These are phyloP conservation scores for Fraxinus nigra DNA, from an alignment of 305 asterid genomes.

Conservation along the genomic window DNA sequence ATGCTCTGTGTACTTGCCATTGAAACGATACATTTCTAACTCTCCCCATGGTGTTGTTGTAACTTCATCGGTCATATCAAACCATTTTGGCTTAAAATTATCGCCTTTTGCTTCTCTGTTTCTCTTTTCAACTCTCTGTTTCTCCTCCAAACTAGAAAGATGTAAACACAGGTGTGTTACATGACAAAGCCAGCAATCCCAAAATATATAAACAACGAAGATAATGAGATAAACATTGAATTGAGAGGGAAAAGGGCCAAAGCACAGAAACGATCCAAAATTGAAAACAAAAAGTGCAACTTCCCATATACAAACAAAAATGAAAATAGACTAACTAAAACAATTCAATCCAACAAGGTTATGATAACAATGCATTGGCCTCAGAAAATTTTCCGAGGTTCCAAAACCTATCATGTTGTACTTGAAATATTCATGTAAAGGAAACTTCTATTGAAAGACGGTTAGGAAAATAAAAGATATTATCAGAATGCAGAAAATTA, in stretches of 20 bases:
- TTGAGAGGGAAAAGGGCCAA: background rate
- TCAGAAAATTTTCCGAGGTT: background rate
- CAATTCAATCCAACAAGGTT: background rate
- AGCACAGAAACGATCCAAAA: background rate
- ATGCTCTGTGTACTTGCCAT: slow-evolving; percentile 70
- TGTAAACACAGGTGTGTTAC: background rate
- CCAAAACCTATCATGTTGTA: background rate
- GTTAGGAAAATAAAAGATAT: background rate
- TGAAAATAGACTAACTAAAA: background rate
- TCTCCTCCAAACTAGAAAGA: slow-evolving; percentile 76
- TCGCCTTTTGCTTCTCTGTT: slow-evolving; percentile 73
- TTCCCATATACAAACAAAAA: background rate
- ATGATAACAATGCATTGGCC: background rate
- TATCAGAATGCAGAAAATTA: background rate
- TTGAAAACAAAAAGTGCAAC: background rate
- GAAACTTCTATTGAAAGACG: background rate
- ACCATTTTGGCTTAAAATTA: slow-evolving; percentile 71
- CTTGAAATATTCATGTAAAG: background rate
- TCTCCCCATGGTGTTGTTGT: slow-evolving; percentile 90
- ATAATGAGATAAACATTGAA: background rate
- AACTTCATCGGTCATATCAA: slow-evolving; percentile 66
- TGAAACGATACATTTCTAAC: slow-evolving; percentile 68
- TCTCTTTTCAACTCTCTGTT: slow-evolving; percentile 89
- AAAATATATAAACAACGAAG: background rate
- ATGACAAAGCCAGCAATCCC: background rate